phyloP scores from a whole-genome alignment of 2,329 filamentous ascomycete species.

The Cladosporium austrohemisphaericum region DNA sequence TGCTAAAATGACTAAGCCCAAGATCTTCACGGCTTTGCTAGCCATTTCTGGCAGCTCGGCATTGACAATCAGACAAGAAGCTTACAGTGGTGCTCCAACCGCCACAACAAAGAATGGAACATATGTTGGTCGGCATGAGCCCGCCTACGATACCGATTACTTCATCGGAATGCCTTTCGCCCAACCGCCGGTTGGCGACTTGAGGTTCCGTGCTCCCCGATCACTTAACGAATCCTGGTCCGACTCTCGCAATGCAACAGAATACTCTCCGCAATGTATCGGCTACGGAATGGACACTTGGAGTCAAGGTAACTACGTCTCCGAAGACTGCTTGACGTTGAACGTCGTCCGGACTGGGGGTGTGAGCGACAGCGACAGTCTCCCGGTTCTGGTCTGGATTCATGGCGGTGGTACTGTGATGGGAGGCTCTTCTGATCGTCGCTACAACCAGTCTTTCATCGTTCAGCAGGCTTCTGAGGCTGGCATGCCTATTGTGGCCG shows the following conservation, averaged over 20 bases:
- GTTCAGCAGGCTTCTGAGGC: constrained; percentile 25
- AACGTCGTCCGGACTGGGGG: constrained; percentile 23
- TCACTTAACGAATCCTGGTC: constrained; percentile 47
- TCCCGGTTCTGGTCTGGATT: constrained; percentile 26
- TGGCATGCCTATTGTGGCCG: constrained; percentile 45
- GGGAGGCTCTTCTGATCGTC: constrained; percentile 24
- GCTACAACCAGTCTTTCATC: constrained; percentile 30
- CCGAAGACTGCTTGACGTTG: constrained; percentile 26
- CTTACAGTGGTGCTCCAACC: constrained; percentile 19
- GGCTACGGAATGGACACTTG: constrained; percentile 43
- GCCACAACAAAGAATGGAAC: constrained; percentile 46
- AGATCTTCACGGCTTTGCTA: neutral
- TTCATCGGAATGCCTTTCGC: constrained; percentile 58
- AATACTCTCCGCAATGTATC: constrained; percentile 47
- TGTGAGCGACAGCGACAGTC: constrained; percentile 10
- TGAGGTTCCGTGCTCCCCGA: constrained; percentile 54
- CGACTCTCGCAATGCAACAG: constrained; percentile 40
- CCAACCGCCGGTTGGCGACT: constrained; percentile 49
- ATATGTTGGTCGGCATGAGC: constrained; percentile 42
- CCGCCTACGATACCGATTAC: constrained; percentile 46
- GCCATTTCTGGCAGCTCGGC: neutral
- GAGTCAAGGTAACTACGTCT: constrained; percentile 25
- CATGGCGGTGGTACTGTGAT: constrained; percentile 25
- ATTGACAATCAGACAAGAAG: neutral
- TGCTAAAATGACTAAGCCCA: constrained; percentile 15